Evolutionary conservation across 2,329 filamentous ascomycete species (phyloP).

Genomic region (Nemania sp.): DNA sequence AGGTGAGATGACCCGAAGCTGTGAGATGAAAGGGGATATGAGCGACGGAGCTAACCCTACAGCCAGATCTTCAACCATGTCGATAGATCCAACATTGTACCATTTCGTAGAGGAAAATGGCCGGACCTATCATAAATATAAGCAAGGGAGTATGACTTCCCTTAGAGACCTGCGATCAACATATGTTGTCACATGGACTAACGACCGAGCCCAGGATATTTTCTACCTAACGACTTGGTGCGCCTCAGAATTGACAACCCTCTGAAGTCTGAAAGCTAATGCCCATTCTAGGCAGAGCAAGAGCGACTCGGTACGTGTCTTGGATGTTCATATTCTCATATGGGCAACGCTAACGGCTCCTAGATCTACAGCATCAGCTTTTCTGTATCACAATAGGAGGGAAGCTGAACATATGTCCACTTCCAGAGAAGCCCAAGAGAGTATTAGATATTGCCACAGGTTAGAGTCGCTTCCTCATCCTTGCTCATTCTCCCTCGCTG

Average conservation of each 20-base stretch:
- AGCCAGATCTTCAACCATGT: conserved; percentile 48
- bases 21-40: conserved; percentile 26
- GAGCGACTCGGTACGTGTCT: conserved; percentile 46
- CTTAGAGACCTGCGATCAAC: neutral
- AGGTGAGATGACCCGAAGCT: conserved; percentile 30
- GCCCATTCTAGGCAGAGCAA: conserved; percentile 47
- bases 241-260: conserved; percentile 15
- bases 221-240: conserved; percentile 50
- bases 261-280: conserved; percentile 22
- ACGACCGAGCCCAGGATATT: conserved; percentile 45
- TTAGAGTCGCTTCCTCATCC: conserved; percentile 21
- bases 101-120: conserved; percentile 49
- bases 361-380: conserved; percentile 56
- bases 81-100: conserved; percentile 46
- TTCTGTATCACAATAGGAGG: conserved; percentile 57
- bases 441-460: conserved; percentile 61
- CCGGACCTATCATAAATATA: conserved; percentile 50
- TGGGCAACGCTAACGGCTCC: conserved; percentile 7
- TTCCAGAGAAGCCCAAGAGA: conserved; percentile 55
- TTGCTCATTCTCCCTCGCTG: conserved; percentile 17
- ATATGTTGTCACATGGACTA: conserved; percentile 3
- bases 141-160: conserved; percentile 48
- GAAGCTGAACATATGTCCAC: conserved; percentile 59
- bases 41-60: conserved; percentile 7
- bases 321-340: neutral